phyloP scores from a whole-genome alignment of 2,329 filamentous ascomycete species.

The Neofusicoccum ribis region DNA sequence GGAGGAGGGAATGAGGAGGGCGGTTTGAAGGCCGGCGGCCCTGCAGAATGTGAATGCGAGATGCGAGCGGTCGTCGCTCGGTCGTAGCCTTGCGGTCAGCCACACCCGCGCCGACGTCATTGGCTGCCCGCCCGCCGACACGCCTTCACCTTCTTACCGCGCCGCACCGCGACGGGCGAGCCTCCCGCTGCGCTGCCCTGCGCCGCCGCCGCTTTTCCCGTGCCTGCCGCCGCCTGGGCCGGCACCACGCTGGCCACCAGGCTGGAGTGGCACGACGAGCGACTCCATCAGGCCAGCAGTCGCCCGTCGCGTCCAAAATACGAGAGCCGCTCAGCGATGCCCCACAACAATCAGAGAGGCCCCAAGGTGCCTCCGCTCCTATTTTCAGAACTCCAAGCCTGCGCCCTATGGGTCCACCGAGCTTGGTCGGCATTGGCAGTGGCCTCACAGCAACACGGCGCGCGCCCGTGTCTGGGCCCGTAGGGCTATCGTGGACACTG shows the following conservation, averaged over 20 bases:
- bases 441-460: not conserved
- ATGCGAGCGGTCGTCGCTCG: not conserved
- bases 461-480: not conserved
- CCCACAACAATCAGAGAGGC: not conserved
- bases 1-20: not conserved
- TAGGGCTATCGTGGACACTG: not conserved
- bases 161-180: too few species aligned
- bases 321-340: not conserved
- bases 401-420: not conserved
- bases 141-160: not conserved
- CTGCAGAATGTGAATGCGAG: not conserved
- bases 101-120: not conserved
- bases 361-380: not conserved
- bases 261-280: not conserved
- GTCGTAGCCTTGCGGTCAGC: not conserved
- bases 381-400: not conserved
- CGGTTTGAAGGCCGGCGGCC: not conserved
- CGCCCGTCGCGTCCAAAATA: not conserved
- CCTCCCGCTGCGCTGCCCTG: not conserved
- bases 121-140: not conserved
- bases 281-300: not conserved
- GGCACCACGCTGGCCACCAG: too few species aligned
- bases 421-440: not conserved
- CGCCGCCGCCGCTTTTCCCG: not conserved
- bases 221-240: too few species aligned